phyloP scores from a whole-genome alignment of 148 eudicot genomes.

The Dianthus caryophyllus region DNA sequence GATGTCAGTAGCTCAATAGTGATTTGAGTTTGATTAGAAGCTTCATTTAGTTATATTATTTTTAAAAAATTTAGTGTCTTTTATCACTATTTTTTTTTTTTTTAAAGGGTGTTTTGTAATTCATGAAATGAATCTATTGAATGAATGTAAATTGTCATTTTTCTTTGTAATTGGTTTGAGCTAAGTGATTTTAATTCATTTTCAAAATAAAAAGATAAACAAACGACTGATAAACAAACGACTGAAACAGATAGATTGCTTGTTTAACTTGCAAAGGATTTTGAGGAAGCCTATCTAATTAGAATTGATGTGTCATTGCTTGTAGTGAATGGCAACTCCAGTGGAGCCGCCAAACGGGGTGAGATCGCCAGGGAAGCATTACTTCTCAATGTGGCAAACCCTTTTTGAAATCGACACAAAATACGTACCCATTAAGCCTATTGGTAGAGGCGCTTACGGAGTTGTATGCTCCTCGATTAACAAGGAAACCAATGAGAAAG shows the following conservation, averaged over 20 bases:
- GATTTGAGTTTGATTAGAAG: neutral
- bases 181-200: too few relatives aligned
- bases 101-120: conserved; percentile 12
- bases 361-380: conserved; percentile 51
- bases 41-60: neutral
- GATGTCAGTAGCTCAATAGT: too few relatives aligned
- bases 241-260: neutral
- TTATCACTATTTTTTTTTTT: neutral
- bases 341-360: conserved; percentile 63
- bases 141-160: too few relatives aligned
- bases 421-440: conserved; percentile 61
- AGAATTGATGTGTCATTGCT: neutral
- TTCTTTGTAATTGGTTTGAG: too few relatives aligned
- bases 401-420: conserved; percentile 63
- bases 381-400: conserved; percentile 62
- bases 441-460: conserved; percentile 66
- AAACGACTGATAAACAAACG: too few relatives aligned
- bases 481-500: conserved; percentile 60
- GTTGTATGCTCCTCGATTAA: conserved; percentile 60
- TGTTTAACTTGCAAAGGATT: neutral
- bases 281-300: neutral
- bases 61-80: conserved; percentile 7
- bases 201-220: too few relatives aligned
- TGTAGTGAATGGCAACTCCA: conserved; percentile 52
- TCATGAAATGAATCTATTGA: too few relatives aligned